A percentile compares a stretch with the other conserved stretches of the same genome.
Conservation (phyloP, 2,329 filamentous ascomycete species). For the Alternaria consortialis region DNA sequence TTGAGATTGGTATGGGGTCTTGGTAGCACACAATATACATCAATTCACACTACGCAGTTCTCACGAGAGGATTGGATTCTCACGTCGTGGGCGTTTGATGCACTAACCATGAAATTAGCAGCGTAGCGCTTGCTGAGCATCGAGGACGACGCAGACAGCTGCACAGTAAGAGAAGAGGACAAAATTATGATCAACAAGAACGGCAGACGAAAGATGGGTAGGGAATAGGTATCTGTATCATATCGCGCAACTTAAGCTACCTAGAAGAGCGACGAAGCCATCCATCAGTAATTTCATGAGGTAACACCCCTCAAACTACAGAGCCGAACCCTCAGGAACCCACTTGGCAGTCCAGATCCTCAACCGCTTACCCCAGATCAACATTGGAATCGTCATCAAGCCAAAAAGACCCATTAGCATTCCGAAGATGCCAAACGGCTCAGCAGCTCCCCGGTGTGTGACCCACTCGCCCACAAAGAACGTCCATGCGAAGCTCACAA, state of each 20-base stretch:
- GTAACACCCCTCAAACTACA: not conserved
- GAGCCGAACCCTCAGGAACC: conserved; percentile 35
- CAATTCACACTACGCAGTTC: not conserved
- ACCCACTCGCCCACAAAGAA: conserved; percentile 64
- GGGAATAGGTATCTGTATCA: not conserved
- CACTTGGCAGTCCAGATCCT: conserved; percentile 53
- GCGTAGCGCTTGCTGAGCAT: too few relatives aligned
- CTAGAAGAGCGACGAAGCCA: not conserved
- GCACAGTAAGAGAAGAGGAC: not conserved
- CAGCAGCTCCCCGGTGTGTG: conserved; percentile 52
- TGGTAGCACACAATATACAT: not conserved
- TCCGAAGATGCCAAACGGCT: conserved; percentile 64
- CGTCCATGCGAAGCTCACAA: conserved; percentile 64
- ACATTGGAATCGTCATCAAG: conserved; percentile 49
- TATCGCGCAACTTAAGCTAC: not conserved
- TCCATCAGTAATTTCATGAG: not conserved
- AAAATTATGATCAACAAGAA: not conserved
- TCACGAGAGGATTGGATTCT: not conserved
- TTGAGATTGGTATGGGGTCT: not conserved
- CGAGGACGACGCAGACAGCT: not conserved
- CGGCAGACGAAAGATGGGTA: not conserved
- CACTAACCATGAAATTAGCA: not conserved
- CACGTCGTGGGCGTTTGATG: not conserved
- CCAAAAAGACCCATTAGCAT: conserved; percentile 62
- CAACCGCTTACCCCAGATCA: conserved; percentile 53